phyloP scores from a whole-genome alignment of 2,329 filamentous ascomycete species.

The Fusarium sp. region DNA sequence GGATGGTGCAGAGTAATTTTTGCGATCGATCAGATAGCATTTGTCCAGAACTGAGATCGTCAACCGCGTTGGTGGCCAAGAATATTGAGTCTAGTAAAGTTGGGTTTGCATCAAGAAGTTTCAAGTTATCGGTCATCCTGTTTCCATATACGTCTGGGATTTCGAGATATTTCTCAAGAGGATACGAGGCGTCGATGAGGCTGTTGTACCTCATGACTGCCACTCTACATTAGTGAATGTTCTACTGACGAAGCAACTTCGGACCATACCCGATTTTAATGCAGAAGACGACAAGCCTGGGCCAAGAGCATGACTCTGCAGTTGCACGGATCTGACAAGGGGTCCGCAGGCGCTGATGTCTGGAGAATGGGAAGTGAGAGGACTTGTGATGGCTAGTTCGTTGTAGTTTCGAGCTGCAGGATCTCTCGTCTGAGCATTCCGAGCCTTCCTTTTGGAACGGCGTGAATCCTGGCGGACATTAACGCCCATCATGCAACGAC shows the following conservation, averaged over 20 bases:
- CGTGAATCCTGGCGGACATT: slow-evolving; percentile 14
- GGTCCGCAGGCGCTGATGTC: background rate
- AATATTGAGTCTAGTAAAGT: background rate
- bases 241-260: too few species aligned
- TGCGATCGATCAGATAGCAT: background rate
- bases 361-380: background rate
- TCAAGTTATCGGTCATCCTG: background rate
- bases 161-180: background rate
- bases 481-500: slow-evolving; percentile 17
- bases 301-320: background rate
- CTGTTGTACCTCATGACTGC: background rate
- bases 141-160: background rate
- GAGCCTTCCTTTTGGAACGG: slow-evolving; percentile 2
- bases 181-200: background rate
- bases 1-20: background rate
- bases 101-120: background rate
- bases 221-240: too few species aligned
- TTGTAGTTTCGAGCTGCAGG: accelerated
- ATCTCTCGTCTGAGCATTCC: accelerated
- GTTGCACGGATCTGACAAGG: background rate
- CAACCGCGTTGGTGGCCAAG: background rate
- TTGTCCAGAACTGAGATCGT: background rate
- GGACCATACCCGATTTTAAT: background rate
- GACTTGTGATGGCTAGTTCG: accelerated
- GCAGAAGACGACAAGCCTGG: background rate